phyloP scores from a whole-genome alignment of 2,329 filamentous ascomycete genomes.

The Paramyrothecium sp. region DNA sequence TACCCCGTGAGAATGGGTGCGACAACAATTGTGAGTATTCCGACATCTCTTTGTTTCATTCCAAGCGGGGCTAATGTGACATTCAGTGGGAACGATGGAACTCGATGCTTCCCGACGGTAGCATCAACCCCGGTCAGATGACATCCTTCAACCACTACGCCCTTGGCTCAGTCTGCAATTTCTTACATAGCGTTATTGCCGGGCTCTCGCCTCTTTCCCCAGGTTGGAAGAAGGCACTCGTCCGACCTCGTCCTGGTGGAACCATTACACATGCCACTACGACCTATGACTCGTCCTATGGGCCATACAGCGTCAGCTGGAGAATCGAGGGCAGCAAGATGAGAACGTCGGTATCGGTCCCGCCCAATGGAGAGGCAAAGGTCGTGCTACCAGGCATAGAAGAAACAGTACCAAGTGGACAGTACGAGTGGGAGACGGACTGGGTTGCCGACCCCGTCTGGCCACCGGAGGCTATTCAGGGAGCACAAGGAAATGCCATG shows the following conservation, averaged over 20 bases:
- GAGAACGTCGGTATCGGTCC: conserved; percentile 1
- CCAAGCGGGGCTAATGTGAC: too few relatives aligned
- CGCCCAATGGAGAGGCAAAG: conserved; percentile 4
- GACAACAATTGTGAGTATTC: conserved; percentile 31
- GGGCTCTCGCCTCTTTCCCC: conserved; percentile 34
- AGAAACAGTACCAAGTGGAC: conserved; percentile 4
- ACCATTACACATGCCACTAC: conserved; percentile 3
- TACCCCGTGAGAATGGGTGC: conserved; percentile 39
- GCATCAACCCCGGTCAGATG: conserved; percentile 42
- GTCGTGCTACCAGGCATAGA: conserved; percentile 1
- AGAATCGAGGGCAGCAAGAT: not conserved
- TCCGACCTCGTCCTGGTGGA: conserved; percentile 30
- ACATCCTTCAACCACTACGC: conserved; percentile 49
- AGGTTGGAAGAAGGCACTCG: conserved; percentile 33
- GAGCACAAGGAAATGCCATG: too few relatives aligned
- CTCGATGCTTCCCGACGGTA: conserved; percentile 37
- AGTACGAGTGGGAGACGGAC: conserved; percentile 2
- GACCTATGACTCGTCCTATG: conserved; percentile 4
- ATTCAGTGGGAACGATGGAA: conserved; percentile 46
- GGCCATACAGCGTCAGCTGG: conserved; percentile 6
- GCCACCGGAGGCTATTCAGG: conserved; percentile 1
- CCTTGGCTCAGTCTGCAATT: conserved; percentile 42
- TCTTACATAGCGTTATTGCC: conserved; percentile 39
- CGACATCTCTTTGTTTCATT: too few relatives aligned
- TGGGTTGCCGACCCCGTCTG: conserved; percentile 2